These are phyloP conservation scores for Phialophora chinensis DNA, from an alignment of 2,329 filamentous ascomycete species.

Conservation along the genomic window DNA sequence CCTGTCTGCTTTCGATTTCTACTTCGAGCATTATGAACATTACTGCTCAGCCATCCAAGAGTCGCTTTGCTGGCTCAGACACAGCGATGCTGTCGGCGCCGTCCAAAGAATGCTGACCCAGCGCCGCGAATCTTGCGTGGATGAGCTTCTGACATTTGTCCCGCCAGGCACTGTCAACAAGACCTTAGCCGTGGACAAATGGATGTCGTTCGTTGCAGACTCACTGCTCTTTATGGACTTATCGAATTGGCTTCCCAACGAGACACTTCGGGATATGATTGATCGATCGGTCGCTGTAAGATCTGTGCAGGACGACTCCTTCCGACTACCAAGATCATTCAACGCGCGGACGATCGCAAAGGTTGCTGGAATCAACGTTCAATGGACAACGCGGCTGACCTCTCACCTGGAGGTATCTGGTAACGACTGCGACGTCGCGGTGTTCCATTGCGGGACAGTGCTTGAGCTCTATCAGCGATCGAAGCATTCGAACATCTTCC, in stretches of 20 bases:
- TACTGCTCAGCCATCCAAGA: too few species aligned
- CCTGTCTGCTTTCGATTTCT: too few species aligned
- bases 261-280: not conserved
- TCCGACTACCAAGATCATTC: not conserved
- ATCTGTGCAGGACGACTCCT: not conserved
- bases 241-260: not conserved
- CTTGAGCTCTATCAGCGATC: not conserved
- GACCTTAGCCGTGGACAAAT: not conserved
- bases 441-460: not conserved
- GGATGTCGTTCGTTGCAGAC: not conserved
- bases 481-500: not conserved
- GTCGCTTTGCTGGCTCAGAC: too few species aligned
- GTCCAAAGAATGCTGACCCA: too few species aligned
- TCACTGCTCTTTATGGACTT: not conserved
- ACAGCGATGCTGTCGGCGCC: too few species aligned
- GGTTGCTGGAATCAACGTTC: not conserved
- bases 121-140: not conserved
- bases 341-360: not conserved
- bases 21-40: too few species aligned
- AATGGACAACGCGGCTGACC: not conserved
- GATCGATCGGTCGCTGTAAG: not conserved
- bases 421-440: not conserved
- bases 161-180: not conserved
- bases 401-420: not conserved
- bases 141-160: not conserved